Evolutionary conservation across 164 flowering plant genomes (phyloP).

Genomic region (Vitis cinerea): DNA sequence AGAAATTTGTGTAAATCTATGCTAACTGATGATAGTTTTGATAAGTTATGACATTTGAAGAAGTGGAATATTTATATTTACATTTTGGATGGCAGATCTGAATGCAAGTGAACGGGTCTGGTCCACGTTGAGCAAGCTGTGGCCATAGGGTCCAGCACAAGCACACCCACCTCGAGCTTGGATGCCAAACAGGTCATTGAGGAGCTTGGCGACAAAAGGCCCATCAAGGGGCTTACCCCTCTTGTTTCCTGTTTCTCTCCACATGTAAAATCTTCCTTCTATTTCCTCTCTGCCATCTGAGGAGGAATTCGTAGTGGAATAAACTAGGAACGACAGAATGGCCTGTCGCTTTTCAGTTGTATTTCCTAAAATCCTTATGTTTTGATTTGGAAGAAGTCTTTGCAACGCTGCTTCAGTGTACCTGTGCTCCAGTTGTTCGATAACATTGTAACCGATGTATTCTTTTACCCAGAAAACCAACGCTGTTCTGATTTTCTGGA

Average conservation of each 20-base stretch:
- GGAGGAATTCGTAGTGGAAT: constrained; percentile 32
- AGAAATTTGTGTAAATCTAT: no score
- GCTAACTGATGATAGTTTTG: no score
- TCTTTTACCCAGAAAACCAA: constrained; percentile 84
- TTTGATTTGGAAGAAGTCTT: constrained; percentile 54
- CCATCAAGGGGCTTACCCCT: constrained; percentile 77
- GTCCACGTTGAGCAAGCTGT: constrained; percentile 49
- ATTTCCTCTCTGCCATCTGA: neutral
- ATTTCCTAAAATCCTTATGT: constrained; percentile 62
- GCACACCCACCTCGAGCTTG: constrained; percentile 91
- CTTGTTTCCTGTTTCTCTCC: constrained; percentile 45
- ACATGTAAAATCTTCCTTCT: constrained; percentile 24
- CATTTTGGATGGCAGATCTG: constrained; percentile 57
- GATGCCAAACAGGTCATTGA: constrained; percentile 88
- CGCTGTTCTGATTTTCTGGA: constrained; percentile 69
- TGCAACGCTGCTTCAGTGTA: constrained; percentile 46
- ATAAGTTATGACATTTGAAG: no score
- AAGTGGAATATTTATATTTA: constrained; percentile 6
- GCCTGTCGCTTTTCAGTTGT: constrained; percentile 51
- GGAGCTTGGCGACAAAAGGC: constrained; percentile 67
- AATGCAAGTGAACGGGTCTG: constrained; percentile 39
- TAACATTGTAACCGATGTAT: constrained; percentile 59
- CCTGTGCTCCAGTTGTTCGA: constrained; percentile 39
- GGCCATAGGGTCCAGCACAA: constrained; percentile 92
- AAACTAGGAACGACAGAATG: constrained; percentile 69